Base-by-base conservation (phyloP, 495 filamentous ascomycete species). In the Aspergillus olivimuriae region DNA sequence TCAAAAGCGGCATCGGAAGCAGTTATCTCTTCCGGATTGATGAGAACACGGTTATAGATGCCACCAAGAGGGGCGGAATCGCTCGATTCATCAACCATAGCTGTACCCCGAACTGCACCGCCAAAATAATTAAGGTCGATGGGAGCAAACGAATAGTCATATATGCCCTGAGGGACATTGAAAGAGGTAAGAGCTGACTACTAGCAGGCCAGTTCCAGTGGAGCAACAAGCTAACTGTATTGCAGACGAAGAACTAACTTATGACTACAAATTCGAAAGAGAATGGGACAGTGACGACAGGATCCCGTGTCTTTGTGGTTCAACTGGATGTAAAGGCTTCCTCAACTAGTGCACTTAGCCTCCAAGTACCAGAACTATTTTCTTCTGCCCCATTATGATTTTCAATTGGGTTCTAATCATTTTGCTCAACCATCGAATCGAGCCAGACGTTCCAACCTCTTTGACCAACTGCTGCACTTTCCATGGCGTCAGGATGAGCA, bases 211-310 rank as follows among this genome's bases (percentile, higher is more conserved):
- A n/a, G n/a, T 14, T 34, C 14, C 6, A 14, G 16, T 34, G 12
- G 33, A 22, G 17, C 4, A 34, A 20, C 9, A 26, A 60, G 53
- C 75, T 83, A 63, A 83, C 70, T 39, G 20, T 46, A 47, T 34
- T 50, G 56, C 60, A 98, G 92, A 96, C 58, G 92, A 98, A 68
- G 92, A 98, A 65, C 80, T 98, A 48, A 98, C 92, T 3, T 98
- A 98, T 73, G 92, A 98, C 72, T 98, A 98, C 77, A 98, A 98
- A 67, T 98, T 98, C 63, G 92, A 98, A 72, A 83, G 94, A 51
- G 92, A 98, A 62, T 86, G 94, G 61, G 88, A 86, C 47, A 91
- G 86, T 53, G 80, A 88, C 50, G 94, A 98, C 65, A 87, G 92
- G 44, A 95, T 98, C 51, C 92, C 92, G 17, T 98, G 92, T 67